Conservation (phyloP, 257 asterid species). For the Craterostigma plantagineum region DNA sequence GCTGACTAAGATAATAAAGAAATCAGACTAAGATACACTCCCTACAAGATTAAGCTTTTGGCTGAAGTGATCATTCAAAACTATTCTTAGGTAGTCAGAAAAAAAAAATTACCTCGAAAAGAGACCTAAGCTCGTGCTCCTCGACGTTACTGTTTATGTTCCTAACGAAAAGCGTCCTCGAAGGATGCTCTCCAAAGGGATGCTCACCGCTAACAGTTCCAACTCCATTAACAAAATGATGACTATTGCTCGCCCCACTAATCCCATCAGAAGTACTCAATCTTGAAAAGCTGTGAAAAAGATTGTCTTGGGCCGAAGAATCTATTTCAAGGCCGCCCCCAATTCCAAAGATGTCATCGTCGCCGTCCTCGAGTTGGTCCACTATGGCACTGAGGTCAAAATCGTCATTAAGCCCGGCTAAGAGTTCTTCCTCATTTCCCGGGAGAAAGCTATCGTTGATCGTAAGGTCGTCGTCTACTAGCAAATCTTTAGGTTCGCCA, state of each 20-base stretch:
- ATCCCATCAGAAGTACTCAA: constrained; percentile 45
- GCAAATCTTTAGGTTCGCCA: constrained; percentile 25
- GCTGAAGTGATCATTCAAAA: too few relatives aligned
- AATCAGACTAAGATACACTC: too few relatives aligned
- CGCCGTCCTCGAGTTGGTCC: constrained; percentile 81
- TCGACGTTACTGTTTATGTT: constrained; percentile 55
- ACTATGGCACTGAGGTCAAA: constrained; percentile 81
- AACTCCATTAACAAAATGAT: constrained; percentile 30
- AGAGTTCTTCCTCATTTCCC: constrained; percentile 80
- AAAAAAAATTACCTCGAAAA: constrained; percentile 44
- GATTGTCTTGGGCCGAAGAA: constrained; percentile 32
- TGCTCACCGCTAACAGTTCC: constrained; percentile 38
- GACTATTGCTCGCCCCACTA: constrained; percentile 31
- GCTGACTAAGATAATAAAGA: too few relatives aligned
- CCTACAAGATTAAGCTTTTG: too few relatives aligned
- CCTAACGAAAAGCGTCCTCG: constrained; percentile 61
- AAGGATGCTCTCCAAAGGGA: constrained; percentile 81
- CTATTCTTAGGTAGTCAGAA: too few relatives aligned
- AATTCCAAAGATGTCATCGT: constrained; percentile 85
- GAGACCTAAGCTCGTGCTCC: constrained; percentile 51
- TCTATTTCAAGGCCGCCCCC: constrained; percentile 92
- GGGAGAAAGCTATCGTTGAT: constrained; percentile 45
- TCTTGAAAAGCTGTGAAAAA: constrained; percentile 33
- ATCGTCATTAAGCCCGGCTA: constrained; percentile 83
- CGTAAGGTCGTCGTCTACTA: constrained; percentile 35